phyloP scores from a whole-genome alignment of 768 basidiomycete species.

The Tephrocybe sp. region DNA sequence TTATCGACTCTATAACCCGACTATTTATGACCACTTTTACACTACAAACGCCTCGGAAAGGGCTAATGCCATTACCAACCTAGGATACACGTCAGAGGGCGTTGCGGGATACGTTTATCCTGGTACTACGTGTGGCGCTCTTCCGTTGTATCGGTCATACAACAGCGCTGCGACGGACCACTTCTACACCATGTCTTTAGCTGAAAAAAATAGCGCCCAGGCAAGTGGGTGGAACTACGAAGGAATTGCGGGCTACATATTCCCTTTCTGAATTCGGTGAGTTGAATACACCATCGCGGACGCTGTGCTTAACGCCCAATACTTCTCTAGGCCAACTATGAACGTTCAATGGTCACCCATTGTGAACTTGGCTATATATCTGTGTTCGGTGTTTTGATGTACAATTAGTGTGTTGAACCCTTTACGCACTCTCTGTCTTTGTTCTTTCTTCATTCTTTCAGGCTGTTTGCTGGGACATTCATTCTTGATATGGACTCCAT shows the following conservation, averaged over 20 bases:
- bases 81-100: slow-evolving; percentile 16
- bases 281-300: no score
- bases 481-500: no score
- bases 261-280: slow-evolving; percentile 6
- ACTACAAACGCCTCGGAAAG: slow-evolving; percentile 17
- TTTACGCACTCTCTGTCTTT: no score
- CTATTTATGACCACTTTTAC: slow-evolving; percentile 22
- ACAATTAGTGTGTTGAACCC: no score
- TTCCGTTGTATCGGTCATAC: slow-evolving; percentile 23
- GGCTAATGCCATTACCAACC: slow-evolving; percentile 8
- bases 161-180: slow-evolving; percentile 17
- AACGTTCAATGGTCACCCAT: no score
- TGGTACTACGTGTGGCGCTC: slow-evolving; percentile 7
- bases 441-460: no score
- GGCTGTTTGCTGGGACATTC: no score
- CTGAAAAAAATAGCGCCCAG: slow-evolving; percentile 16
- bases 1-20: slow-evolving; percentile 17
- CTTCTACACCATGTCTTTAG: slow-evolving; percentile 23
- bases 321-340: background rate
- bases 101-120: slow-evolving; percentile 18
- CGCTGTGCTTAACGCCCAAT: background rate
- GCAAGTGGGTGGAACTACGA: slow-evolving; percentile 15
- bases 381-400: no score
- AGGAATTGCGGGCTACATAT: slow-evolving; percentile 19
- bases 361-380: no score